A percentile compares a stretch with the other conserved stretches of the same genome.
Conservation (phyloP, 768 basidiomycete species). For the Suillus americanus region DNA sequence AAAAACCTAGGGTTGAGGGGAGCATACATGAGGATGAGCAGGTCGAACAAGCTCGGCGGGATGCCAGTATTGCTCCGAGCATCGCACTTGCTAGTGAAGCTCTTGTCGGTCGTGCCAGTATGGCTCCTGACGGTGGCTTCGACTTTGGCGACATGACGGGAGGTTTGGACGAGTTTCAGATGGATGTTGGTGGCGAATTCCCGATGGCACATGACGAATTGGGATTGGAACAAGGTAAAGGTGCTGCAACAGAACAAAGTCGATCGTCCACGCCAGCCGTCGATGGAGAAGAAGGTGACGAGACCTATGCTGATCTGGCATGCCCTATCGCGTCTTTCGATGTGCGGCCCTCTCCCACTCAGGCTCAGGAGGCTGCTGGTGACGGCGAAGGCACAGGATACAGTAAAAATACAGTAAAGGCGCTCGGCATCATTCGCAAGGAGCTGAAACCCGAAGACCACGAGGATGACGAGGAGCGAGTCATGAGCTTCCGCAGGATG, state of each 20-base stretch:
- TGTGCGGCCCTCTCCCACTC: constrained; percentile 53
- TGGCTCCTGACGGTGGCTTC: constrained; percentile 55
- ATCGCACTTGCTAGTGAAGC: constrained; percentile 55
- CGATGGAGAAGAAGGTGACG: constrained; percentile 63
- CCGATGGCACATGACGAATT: constrained; percentile 29
- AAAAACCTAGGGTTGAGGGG: constrained; percentile 58
- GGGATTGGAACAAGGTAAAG: constrained; percentile 42
- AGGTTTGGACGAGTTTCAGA: constrained; percentile 66
- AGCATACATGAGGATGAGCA: constrained; percentile 52
- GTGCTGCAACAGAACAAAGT: constrained; percentile 55
- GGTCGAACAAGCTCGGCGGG: constrained; percentile 72
- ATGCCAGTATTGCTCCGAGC: constrained; percentile 62
- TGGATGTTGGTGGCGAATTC: constrained; percentile 59
- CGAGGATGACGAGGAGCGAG: constrained; percentile 52
- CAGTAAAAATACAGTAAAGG: constrained; percentile 88
- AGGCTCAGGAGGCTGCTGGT: constrained; percentile 42
- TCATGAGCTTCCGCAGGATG: constrained; percentile 76
- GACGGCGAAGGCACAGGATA: constrained; percentile 70
- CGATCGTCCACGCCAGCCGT: constrained; percentile 67
- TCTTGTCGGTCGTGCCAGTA: constrained; percentile 50
- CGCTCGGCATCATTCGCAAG: constrained; percentile 69
- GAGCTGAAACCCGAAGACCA: constrained; percentile 59
- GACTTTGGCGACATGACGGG: constrained; percentile 61
- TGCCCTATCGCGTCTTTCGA: constrained; percentile 88
- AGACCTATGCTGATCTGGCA: constrained; percentile 63